Conservation (phyloP, 83 land plant species). For the Thuja plicata region DNA sequence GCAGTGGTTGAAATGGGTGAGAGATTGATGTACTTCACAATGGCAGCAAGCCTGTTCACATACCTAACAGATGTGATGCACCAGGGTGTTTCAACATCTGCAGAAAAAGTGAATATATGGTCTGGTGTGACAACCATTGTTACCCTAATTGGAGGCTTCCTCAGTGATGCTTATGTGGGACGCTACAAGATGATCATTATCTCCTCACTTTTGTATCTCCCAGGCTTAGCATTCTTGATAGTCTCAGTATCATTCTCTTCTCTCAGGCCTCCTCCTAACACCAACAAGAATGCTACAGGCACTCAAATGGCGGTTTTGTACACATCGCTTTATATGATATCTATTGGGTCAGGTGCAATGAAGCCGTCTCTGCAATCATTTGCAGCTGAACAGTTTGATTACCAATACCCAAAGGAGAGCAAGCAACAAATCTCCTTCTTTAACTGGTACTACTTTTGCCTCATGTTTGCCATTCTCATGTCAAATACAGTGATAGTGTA, state of each 20-base stretch:
- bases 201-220: background rate
- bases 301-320: conserved; percentile 4
- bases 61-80: conserved; percentile 4
- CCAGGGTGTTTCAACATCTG: background rate
- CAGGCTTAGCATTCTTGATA: conserved; percentile 27
- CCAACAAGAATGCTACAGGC: background rate
- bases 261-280: conserved; percentile 25
- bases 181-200: background rate
- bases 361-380: conserved; percentile 30
- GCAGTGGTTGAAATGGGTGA: background rate
- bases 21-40: background rate
- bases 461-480: conserved; percentile 22
- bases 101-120: background rate
- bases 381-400: conserved; percentile 50
- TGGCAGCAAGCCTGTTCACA: background rate
- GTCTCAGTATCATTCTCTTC: conserved; percentile 18
- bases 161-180: background rate
- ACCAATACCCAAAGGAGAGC: conserved; percentile 27
- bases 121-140: background rate
- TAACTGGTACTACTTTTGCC: conserved; percentile 38
- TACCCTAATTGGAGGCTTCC: background rate
- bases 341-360: conserved; percentile 30
- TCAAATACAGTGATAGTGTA: conserved; percentile 31
- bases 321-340: conserved; percentile 28
- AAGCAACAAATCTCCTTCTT: conserved; percentile 27